These are phyloP conservation scores for Curvularia lunata DNA, from an alignment of 2,329 filamentous ascomycete species.

Conservation along the genomic window DNA sequence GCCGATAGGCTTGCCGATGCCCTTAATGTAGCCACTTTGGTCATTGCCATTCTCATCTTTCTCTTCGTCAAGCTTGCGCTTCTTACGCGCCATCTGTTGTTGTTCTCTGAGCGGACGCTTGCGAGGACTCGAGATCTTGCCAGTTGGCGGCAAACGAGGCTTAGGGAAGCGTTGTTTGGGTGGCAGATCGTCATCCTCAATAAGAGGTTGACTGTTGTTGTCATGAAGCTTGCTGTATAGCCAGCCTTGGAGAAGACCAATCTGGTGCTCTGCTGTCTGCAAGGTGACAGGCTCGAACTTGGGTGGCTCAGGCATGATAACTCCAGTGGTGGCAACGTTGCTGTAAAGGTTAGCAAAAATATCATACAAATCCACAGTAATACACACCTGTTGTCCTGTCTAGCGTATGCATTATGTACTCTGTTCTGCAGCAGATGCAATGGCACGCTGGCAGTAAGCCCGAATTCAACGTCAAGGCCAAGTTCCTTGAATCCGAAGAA, in stretches of 20 bases:
- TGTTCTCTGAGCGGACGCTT: constrained; percentile 84
- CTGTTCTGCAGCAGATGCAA: constrained; percentile 92
- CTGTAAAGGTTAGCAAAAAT: constrained; percentile 50
- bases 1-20: constrained; percentile 63
- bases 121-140: constrained; percentile 84
- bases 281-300: constrained; percentile 78
- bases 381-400: constrained; percentile 68
- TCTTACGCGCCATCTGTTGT: constrained; percentile 83
- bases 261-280: constrained; percentile 78
- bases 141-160: constrained; percentile 70
- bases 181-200: constrained; percentile 94
- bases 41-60: constrained; percentile 47
- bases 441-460: constrained; percentile 86
- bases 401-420: constrained; percentile 83
- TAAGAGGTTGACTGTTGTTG: constrained; percentile 78
- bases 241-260: constrained; percentile 89
- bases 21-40: constrained; percentile 38
- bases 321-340: constrained; percentile 63
- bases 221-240: constrained; percentile 88
- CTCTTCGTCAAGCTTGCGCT: constrained; percentile 70
- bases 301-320: constrained; percentile 71
- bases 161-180: constrained; percentile 80
- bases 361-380: constrained; percentile 5
- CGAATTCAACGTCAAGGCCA: constrained; percentile 89
- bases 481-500: constrained; percentile 99